Percentiles rank a stretch among this genome's conserved stretches.
Evolutionary conservation across 164 flowering plant species (phyloP).

Genomic region (Annona cherimola): DNA sequence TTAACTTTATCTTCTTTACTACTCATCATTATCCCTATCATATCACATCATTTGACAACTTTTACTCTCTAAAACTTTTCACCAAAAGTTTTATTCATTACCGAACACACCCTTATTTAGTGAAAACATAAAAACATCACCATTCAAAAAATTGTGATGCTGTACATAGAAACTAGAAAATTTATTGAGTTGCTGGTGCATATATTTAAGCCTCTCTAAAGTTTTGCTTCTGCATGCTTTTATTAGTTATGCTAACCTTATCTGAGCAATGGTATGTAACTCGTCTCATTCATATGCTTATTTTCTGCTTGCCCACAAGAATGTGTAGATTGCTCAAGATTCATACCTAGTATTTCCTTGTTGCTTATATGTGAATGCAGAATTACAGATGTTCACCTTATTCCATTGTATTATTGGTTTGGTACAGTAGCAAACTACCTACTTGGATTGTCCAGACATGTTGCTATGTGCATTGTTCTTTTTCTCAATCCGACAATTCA

Average conservation of each 20-base stretch:
- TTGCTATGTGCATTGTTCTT: not conserved
- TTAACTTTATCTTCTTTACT: no score
- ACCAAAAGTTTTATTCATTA: no score
- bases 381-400: not conserved
- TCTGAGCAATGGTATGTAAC: slow-evolving; percentile 35
- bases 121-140: no score
- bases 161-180: no score
- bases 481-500: no score
- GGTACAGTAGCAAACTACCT: not conserved
- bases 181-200: no score
- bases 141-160: no score
- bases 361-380: not conserved
- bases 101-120: no score
- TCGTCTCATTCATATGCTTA: not conserved
- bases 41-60: no score
- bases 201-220: no score
- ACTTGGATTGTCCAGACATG: not conserved
- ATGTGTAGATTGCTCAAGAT: not conserved
- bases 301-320: not conserved
- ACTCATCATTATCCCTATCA: no score
- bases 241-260: slow-evolving; percentile 35
- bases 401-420: not conserved
- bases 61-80: no score
- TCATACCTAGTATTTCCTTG: not conserved
- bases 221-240: slow-evolving; percentile 20